Conservation (phyloP, 179 eudicot genomes). For the Heliamphora pulchella region DNA sequence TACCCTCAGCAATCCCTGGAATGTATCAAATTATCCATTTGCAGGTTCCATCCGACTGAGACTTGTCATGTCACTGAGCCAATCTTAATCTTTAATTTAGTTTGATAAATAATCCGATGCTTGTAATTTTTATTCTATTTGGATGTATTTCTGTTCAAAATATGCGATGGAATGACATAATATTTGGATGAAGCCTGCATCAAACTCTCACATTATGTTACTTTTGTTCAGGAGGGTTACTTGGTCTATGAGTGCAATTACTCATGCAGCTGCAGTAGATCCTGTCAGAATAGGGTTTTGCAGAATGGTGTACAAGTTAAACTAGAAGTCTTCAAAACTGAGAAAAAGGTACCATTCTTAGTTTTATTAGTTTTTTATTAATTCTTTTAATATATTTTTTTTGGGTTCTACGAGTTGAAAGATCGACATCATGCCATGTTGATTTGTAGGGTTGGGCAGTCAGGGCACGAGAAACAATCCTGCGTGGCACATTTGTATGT, state of each 20-base stretch:
- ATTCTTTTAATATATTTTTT: neutral
- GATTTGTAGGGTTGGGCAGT: conserved; percentile 88
- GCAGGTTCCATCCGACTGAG: neutral
- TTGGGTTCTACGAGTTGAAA: neutral
- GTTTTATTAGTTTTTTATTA: neutral
- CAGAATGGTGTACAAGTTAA: conserved; percentile 75
- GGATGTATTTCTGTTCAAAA: neutral
- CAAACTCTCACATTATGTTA: conserved; percentile 10
- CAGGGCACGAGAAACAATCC: conserved; percentile 61
- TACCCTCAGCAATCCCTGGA: neutral
- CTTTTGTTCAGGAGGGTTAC: conserved; percentile 59
- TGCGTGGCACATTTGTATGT: conserved; percentile 72
- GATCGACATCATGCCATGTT: conserved; percentile 8
- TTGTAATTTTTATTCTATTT: neutral
- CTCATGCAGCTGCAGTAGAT: conserved; percentile 59
- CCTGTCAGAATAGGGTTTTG: conserved; percentile 84
- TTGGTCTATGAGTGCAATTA: conserved; percentile 84
- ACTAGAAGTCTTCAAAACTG: conserved; percentile 80
- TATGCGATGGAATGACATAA: neutral
- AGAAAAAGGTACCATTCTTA: conserved; percentile 52
- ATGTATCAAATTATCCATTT: neutral
- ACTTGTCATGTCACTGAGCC: neutral
- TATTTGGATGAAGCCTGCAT: neutral
- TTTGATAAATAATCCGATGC: neutral
- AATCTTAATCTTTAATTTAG: neutral